Percentiles rank a stretch among this genome's conserved stretches.
Evolutionary conservation across 176 grass and related monocot species (phyloP).

Genomic region (Triticum turgidum): DNA sequence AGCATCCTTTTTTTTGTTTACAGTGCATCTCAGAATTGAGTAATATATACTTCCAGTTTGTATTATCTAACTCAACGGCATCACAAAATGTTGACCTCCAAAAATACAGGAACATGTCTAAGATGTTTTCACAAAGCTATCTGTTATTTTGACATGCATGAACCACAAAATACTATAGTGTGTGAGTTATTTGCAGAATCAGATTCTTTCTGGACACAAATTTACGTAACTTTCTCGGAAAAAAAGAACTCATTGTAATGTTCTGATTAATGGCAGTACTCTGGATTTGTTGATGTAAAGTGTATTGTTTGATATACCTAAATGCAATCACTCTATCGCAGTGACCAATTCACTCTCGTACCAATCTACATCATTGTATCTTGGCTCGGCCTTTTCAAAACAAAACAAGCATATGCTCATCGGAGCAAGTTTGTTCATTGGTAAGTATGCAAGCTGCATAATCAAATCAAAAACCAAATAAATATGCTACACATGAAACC

Average conservation of each 20-base stretch:
- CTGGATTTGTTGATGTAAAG: not conserved
- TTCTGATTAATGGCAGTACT: not conserved
- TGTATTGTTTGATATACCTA: slow-evolving; percentile 4
- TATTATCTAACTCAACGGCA: not conserved
- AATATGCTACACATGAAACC: not conserved
- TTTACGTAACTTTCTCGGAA: not conserved
- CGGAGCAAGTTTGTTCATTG: not conserved
- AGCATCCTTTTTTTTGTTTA: not conserved
- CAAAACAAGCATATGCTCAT: not conserved
- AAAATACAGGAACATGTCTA: not conserved
- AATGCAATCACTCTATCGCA: not conserved
- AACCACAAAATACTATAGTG: not conserved
- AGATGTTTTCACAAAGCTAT: not conserved
- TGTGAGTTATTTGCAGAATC: not conserved
- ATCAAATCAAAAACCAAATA: not conserved
- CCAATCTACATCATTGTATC: not conserved
- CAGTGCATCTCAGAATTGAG: not conserved
- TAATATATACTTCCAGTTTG: not conserved
- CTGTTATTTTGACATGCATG: not conserved
- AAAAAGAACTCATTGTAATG: not conserved
- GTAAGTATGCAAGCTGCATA: not conserved
- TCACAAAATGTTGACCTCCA: not conserved
- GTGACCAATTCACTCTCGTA: not conserved
- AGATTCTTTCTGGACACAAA: not conserved
- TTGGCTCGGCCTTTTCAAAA: not conserved